These are phyloP conservation scores for Firmiana major DNA, from an alignment of 345 rosid genomes.

Conservation along the genomic window DNA sequence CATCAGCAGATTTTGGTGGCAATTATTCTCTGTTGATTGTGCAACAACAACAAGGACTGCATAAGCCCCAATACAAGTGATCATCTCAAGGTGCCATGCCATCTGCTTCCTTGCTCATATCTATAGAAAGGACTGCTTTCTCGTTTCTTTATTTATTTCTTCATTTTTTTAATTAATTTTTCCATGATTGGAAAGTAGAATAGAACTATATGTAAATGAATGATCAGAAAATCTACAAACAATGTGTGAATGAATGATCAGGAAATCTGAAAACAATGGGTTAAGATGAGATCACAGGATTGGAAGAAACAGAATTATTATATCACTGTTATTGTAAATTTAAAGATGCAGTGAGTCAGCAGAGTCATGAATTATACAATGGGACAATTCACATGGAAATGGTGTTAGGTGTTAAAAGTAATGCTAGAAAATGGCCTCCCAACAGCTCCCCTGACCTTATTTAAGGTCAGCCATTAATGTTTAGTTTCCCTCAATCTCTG, in stretches of 20 bases:
- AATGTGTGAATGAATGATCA: no score
- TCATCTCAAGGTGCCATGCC: not conserved
- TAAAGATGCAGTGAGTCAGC: no score
- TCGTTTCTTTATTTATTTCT: not conserved
- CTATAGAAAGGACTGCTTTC: not conserved
- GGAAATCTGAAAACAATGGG: no score
- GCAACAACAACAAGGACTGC: slow-evolving; percentile 20
- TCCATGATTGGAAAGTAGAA: not conserved
- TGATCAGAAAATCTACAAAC: no score
- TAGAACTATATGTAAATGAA: no score
- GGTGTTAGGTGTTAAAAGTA: not conserved
- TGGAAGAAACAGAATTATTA: no score
- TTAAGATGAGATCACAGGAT: no score
- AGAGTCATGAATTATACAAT: no score
- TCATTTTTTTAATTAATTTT: no score
- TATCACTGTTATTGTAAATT: no score
- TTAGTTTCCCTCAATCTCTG: slow-evolving; percentile 2
- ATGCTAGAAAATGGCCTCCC: slow-evolving; percentile 4
- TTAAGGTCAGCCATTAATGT: slow-evolving; percentile 24
- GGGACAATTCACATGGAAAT: not conserved
- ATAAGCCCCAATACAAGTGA: not conserved
- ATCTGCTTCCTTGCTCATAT: not conserved
- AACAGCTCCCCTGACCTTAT: slow-evolving; percentile 9
- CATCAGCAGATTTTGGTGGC: slow-evolving; percentile 20
- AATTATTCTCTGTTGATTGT: slow-evolving; percentile 28